Evolutionary conservation across 2,329 filamentous ascomycete species (phyloP).

Genomic region (Plectosphaerella plurivora): DNA sequence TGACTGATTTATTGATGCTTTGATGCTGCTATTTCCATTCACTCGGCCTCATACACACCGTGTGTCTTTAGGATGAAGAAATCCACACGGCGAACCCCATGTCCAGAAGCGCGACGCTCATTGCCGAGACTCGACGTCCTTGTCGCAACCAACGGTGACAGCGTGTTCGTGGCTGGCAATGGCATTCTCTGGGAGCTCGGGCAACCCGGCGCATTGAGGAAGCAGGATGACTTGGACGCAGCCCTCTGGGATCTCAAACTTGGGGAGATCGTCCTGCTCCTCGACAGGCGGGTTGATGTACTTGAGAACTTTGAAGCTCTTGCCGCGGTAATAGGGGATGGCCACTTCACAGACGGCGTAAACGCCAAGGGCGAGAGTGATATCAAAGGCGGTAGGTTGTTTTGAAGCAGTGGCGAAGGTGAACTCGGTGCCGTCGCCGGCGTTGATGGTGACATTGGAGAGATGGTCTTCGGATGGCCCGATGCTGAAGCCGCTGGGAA

Average conservation of each 20-base stretch:
- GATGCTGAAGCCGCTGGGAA: constrained; percentile 30
- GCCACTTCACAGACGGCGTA: constrained; percentile 38
- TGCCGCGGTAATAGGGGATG: constrained; percentile 34
- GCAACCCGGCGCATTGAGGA: constrained; percentile 35
- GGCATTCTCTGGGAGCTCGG: constrained; percentile 27
- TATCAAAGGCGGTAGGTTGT: constrained; percentile 23
- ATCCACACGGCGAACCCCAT: too few relatives aligned
- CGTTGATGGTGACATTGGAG: constrained; percentile 20
- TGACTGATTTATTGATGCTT: too few relatives aligned
- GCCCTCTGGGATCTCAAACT: constrained; percentile 19
- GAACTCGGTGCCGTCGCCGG: constrained; percentile 28
- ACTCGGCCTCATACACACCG: too few relatives aligned
- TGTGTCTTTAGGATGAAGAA: too few relatives aligned
- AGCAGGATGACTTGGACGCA: constrained; percentile 39
- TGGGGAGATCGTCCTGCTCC: constrained; percentile 10
- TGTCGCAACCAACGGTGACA: constrained; percentile 32
- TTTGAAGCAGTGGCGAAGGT: constrained; percentile 29
- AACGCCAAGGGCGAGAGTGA: constrained; percentile 16
- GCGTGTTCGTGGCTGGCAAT: constrained; percentile 34
- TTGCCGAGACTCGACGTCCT: constrained; percentile 20
- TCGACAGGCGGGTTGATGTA: constrained; percentile 15
- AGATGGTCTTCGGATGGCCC: constrained; percentile 23
- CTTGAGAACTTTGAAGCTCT: constrained; percentile 32
- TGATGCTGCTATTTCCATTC: too few relatives aligned
- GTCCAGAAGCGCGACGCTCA: too few relatives aligned